Conservation (phyloP, 2,329 filamentous ascomycete species). For the Venturia asperata region DNA sequence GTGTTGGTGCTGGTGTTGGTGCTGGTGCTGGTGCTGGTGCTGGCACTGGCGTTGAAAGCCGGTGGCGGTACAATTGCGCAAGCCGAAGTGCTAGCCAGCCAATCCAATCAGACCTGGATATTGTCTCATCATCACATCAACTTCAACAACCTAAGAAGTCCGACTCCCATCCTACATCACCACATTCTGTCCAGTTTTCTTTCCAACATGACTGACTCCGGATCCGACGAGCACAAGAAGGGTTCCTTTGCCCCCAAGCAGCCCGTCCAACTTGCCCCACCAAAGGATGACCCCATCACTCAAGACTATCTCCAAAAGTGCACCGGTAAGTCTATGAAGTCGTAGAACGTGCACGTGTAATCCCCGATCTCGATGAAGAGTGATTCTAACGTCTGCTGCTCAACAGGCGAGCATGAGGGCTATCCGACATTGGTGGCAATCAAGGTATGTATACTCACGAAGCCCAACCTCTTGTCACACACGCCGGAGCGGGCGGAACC, state of each 20-base stretch:
- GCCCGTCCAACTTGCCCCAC: slow-evolving; percentile 67
- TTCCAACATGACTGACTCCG: slow-evolving; percentile 13
- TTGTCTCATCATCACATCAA: not conserved
- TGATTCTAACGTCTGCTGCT: not conserved
- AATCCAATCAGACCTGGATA: not conserved
- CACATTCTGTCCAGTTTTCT: not conserved
- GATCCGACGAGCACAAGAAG: slow-evolving; percentile 28
- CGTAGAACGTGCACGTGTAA: slow-evolving; percentile 7
- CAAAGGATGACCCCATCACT: slow-evolving; percentile 83
- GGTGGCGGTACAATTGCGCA: not conserved
- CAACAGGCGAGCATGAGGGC: slow-evolving; percentile 55
- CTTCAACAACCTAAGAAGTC: not conserved
- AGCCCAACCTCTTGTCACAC: not conserved
- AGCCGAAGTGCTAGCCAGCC: not conserved
- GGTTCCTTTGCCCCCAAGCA: slow-evolving; percentile 67
- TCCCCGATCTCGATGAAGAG: not conserved
- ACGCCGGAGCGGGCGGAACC: not conserved
- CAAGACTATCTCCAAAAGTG: slow-evolving; percentile 70
- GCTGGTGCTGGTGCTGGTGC: not conserved
- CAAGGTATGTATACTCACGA: slow-evolving; percentile 34
- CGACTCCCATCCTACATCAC: not conserved
- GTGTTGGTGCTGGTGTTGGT: too few relatives aligned
- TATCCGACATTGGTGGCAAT: slow-evolving; percentile 55
- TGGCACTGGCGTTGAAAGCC: not conserved
- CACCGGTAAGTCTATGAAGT: slow-evolving; percentile 59